Evolutionary conservation across 305 asterid genomes (phyloP).

Genomic region (Ilex paraguariensis): DNA sequence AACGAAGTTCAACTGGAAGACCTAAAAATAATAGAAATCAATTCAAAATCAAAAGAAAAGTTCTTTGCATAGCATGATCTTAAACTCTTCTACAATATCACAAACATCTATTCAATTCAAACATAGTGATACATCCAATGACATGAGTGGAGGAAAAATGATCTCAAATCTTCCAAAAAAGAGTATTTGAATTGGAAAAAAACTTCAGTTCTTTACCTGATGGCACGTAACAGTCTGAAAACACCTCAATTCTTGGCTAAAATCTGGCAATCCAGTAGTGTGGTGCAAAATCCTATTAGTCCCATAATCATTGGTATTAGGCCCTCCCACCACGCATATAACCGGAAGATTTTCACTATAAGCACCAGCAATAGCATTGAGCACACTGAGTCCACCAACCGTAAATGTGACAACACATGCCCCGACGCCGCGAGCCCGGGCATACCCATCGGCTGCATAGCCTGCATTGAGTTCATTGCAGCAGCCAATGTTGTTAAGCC

Average conservation of each 20-base stretch:
- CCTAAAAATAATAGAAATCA: too few species aligned
- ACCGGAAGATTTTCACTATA: constrained; percentile 56
- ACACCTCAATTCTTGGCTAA: constrained; percentile 55
- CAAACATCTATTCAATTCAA: too few species aligned
- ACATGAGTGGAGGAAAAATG: too few species aligned
- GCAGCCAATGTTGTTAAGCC: constrained; percentile 43
- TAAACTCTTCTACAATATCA: too few species aligned
- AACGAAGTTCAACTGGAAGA: too few species aligned
- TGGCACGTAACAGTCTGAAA: constrained; percentile 56
- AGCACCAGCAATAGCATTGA: constrained; percentile 59
- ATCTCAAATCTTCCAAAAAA: too few species aligned
- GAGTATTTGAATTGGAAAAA: neutral
- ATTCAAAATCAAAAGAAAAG: too few species aligned
- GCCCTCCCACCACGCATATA: constrained; percentile 60
- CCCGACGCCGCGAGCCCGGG: constrained; percentile 50
- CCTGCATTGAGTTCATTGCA: constrained; percentile 66
- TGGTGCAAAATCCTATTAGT: constrained; percentile 52
- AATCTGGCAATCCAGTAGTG: constrained; percentile 59
- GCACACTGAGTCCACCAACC: constrained; percentile 50
- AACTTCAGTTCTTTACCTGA: constrained; percentile 27
- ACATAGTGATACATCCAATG: too few species aligned
- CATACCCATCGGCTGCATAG: constrained; percentile 61
- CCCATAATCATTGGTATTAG: constrained; percentile 58
- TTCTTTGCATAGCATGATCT: too few species aligned
- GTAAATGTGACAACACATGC: constrained; percentile 61